phyloP scores from a whole-genome alignment of 2,329 filamentous ascomycete genomes.

The Ascosphaera aggregata region DNA sequence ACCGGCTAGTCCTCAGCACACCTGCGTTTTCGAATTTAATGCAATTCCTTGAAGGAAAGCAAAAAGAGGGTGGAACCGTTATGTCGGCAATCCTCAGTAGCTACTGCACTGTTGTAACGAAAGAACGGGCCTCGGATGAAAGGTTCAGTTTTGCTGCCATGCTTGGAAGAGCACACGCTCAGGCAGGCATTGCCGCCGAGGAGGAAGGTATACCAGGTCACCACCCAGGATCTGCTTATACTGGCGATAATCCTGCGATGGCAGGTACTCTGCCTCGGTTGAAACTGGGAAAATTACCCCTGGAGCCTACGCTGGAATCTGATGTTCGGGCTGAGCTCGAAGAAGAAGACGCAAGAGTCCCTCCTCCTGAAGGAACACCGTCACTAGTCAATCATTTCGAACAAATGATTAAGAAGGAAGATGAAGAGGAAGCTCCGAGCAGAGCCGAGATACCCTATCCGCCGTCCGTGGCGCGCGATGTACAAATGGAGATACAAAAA shows the following conservation, averaged over 20 bases:
- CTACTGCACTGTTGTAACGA: constrained; percentile 33
- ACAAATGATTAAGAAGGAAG: constrained; percentile 67
- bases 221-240: constrained; percentile 38
- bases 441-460: constrained; percentile 66
- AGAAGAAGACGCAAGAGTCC: constrained; percentile 59
- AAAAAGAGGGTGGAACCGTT: constrained; percentile 54
- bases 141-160: constrained; percentile 36
- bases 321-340: constrained; percentile 74
- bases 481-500: constrained; percentile 83
- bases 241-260: constrained; percentile 30
- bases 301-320: constrained; percentile 59
- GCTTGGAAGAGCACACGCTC: constrained; percentile 29
- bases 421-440: constrained; percentile 59
- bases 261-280: constrained; percentile 37
- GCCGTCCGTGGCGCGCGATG: constrained; percentile 68
- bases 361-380: constrained; percentile 44
- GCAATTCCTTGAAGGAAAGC: constrained; percentile 72
- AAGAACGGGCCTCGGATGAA: constrained; percentile 34
- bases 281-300: constrained; percentile 57
- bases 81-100: constrained; percentile 50
- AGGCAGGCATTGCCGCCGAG: constrained; percentile 36
- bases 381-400: constrained; percentile 75
- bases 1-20: constrained; percentile 70
- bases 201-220: constrained; percentile 48
- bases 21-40: constrained; percentile 64